Conservation (phyloP, 306 rosid genomes). For the Casuarina glauca region DNA sequence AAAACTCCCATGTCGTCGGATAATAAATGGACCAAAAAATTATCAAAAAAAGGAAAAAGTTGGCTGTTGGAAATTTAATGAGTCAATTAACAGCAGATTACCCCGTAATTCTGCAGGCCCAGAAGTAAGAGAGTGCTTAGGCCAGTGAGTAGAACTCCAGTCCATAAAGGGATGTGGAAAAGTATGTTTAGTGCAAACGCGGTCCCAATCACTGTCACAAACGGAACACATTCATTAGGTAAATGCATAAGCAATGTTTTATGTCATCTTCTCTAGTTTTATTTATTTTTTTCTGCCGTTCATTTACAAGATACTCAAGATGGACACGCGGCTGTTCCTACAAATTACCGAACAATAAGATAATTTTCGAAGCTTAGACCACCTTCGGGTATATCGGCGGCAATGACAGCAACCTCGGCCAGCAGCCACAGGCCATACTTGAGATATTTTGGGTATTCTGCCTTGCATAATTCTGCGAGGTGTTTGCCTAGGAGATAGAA, state of each 20-base stretch:
- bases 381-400: constrained; percentile 96
- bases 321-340: too few species aligned
- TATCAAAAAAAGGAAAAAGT: background rate
- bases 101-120: constrained; percentile 82
- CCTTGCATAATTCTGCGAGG: constrained; percentile 79
- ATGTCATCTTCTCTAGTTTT: background rate
- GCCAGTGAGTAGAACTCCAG: constrained; percentile 74
- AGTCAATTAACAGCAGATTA: constrained; percentile 10
- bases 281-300: background rate
- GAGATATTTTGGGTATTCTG: constrained; percentile 65
- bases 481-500: constrained; percentile 58
- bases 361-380: background rate
- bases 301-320: too few species aligned
- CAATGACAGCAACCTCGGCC: constrained; percentile 83
- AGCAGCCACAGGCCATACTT: constrained; percentile 81
- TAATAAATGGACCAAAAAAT: background rate
- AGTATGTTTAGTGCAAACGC: constrained; percentile 82
- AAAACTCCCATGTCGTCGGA: background rate
- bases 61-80: too few species aligned
- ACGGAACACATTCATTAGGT: background rate
- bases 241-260: background rate
- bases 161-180: constrained; percentile 79
- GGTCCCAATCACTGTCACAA: constrained; percentile 78
- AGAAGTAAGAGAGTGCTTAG: constrained; percentile 78
- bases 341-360: background rate